These are phyloP conservation scores for Vitis hybrid DNA, from an alignment of 177 flowering plant species.

Conservation along the genomic window DNA sequence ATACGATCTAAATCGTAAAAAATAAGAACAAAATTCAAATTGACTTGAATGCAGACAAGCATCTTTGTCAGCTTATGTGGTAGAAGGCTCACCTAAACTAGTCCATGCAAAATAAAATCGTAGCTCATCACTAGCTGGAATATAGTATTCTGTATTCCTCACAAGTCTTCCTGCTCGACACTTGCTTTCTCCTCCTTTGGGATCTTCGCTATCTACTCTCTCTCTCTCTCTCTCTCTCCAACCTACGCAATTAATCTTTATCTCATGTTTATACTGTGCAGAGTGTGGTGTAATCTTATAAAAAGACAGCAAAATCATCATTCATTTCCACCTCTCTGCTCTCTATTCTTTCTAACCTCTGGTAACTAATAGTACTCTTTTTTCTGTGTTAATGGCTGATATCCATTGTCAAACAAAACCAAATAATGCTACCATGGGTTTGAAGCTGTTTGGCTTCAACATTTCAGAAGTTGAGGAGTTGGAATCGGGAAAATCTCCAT, in stretches of 20 bases:
- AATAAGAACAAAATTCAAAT: no score
- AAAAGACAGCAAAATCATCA: no score
- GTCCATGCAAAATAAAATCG: no score
- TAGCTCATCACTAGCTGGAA: not conserved
- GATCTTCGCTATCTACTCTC: slow-evolving; percentile 8
- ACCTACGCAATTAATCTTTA: no score
- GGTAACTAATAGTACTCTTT: not conserved
- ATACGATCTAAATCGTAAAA: no score
- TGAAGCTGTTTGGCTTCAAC: slow-evolving; percentile 31
- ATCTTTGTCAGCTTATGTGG: no score
- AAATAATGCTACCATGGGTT: not conserved
- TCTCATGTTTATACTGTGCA: no score
- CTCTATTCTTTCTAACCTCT: not conserved
- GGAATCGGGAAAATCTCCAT: slow-evolving; percentile 4
- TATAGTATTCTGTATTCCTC: slow-evolving; percentile 1
- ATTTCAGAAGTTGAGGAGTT: slow-evolving; percentile 2
- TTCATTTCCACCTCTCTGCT: not conserved
- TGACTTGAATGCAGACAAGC: no score
- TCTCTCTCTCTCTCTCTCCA: not conserved
- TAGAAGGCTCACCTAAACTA: no score
- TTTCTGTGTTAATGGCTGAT: slow-evolving; percentile 6
- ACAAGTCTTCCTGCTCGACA: slow-evolving; percentile 1
- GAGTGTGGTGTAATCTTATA: no score
- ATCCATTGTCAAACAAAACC: slow-evolving; percentile 10
- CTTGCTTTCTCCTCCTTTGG: slow-evolving; percentile 3